A percentile compares a stretch with the other conserved stretches of the same genome.
phyloP scores from a whole-genome alignment of 306 rosid species.

The Fagus crenata region DNA sequence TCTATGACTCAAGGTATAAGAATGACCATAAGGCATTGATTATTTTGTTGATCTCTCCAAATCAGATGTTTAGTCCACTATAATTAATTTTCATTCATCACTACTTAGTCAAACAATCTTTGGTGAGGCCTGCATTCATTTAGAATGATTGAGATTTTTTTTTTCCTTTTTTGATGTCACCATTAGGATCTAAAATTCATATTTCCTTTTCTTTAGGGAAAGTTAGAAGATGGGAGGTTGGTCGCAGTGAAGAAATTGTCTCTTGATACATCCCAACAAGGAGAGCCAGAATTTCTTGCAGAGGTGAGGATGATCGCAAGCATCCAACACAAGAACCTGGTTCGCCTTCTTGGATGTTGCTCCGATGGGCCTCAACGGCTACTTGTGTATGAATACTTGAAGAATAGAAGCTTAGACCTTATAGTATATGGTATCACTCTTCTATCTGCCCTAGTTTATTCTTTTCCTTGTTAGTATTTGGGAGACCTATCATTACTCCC shows the following conservation, averaged over 20 bases:
- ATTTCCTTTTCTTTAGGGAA: conserved; percentile 50
- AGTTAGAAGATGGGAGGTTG: conserved; percentile 59
- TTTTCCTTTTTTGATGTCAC: background rate
- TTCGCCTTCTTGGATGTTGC: conserved; percentile 86
- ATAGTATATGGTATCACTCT: conserved; percentile 49
- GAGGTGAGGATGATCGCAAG: conserved; percentile 87
- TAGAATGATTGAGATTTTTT: background rate
- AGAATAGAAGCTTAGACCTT: conserved; percentile 76
- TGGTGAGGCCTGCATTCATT: background rate
- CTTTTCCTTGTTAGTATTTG: background rate
- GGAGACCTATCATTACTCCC: background rate
- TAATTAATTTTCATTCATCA: background rate
- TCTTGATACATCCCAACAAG: conserved; percentile 77
- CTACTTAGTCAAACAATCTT: background rate
- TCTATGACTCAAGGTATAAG: background rate
- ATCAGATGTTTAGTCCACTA: background rate
- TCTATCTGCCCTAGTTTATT: conserved; percentile 1
- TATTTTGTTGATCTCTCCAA: background rate
- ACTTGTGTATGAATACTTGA: conserved; percentile 87
- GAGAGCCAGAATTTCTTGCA: conserved; percentile 76
- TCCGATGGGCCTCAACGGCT: conserved; percentile 76
- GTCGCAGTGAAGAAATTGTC: conserved; percentile 80
- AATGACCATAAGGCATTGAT: background rate
- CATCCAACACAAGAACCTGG: conserved; percentile 88
- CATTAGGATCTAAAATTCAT: conserved; percentile 14